Evolutionary conservation across 345 rosid genomes (phyloP), one percentile per base, ranked within the genome.

Genomic region (Lepidium aucheri): DNA sequence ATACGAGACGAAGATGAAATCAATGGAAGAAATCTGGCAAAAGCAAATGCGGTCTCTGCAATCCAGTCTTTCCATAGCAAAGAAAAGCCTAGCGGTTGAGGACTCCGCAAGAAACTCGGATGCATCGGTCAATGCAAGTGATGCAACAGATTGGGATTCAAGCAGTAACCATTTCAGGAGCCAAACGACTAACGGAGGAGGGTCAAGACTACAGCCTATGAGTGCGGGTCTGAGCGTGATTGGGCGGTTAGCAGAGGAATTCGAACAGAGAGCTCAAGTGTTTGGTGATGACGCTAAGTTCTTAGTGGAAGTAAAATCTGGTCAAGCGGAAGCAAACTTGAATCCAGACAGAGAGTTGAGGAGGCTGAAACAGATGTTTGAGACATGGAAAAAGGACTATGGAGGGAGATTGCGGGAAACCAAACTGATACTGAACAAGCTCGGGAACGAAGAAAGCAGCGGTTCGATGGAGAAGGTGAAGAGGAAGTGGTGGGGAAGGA

Each of bases 21-120:
- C 99, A 60, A 94, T 94, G 99, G 99, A 91, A 74, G 97, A 94
- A 73, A 86, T 90, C 65, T 90, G 99, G 97, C 99, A 94, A 69
- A 94, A 94, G 72, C 97, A 94, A 81, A 94, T 90, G 99, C 73
- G 97, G 68, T 94, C 99, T 1, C 78, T 94, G 43, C 97, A 94
- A 50, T 94, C 97, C 17, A 90, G 97, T 50, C 93, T 94, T 35
- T 94, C 99, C 28, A 94, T 94, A 53, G 99, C 97, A 60, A 94
- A 91, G 85, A 90, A 84, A 84, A 90, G 99, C 81, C 83, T 94
- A 26, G 90, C 95, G 7, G 74, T 85, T 8, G 96, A 94, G 36
- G 92, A 83, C 78, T 88, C 97, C 0, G 84, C 76, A 44, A 83
- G 96, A 82, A 85, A 84, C 76, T 90, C 99, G 0, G 99, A 94